Evolutionary conservation across 495 filamentous ascomycete genomes (phyloP), one percentile per base, ranked within the genome.

Genomic region (Penicillium chermesinum): DNA sequence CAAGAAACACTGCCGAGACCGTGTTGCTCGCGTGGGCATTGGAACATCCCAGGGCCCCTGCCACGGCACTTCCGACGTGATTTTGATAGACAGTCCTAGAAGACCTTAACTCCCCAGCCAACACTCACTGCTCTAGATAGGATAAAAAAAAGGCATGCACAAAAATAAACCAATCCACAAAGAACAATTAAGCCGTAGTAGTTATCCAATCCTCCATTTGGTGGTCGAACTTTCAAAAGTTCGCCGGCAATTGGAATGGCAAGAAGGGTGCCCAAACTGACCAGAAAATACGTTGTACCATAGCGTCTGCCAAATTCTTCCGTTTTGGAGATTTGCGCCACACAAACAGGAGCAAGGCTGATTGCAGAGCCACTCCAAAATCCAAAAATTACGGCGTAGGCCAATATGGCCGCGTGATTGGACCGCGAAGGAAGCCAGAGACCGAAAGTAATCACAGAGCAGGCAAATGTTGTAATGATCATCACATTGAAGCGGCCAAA

Each of bases 171-270:
- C 19, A 66, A 66, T 1, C 78, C 79, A 0, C 74, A 76, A 41
- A 78, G 72, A 2, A 77, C 39, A 52, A 83, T 81, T 40, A 85
- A 55, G 1, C 74, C 76, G 52, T 62, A 61, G 7, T 67, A 64
- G n/a, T n/a, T 41, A 60, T 53, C 6, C 59, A 55, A 8, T 46
- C 27, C 22, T 53, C 18, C 57, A 36, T 27, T 58, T 47, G 30
- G 67, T 65, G 14, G 62, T 57, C 0, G n/a, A n/a, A n/a, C n/a
- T n/a, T n/a, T n/a, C n/a, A n/a, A n/a, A n/a, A n/a, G n/a, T n/a
- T n/a, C n/a, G n/a, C 90, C 90, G 0, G 82, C 89, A 50, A 95
- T 89, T 1, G 89, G 89, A 20, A 94, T 79, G 2, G 86, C 86
- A 5, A 80, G 86, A 16, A 95, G 69, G 1, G 70, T 77, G 3